Evolutionary conservation across 2,329 filamentous ascomycete species (phyloP), one percentile per base, ranked within the genome.

Genomic region (Alternaria brassicicola): DNA sequence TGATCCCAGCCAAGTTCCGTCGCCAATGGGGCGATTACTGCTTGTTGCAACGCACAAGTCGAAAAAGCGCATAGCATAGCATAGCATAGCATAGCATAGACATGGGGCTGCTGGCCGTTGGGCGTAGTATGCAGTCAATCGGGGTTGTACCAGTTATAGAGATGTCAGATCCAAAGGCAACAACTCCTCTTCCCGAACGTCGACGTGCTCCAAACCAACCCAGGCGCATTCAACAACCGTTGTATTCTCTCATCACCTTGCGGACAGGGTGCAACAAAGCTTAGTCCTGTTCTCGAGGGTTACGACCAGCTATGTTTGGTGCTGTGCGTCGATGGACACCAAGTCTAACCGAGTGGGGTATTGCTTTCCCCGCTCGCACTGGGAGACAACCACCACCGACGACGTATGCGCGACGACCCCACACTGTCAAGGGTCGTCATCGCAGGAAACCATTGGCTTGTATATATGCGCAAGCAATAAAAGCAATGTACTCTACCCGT

Each of bases 1-100:
- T 92, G 36, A 80, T 97, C 13, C 93, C 93, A 0, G 83, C 87
- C 39, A 84, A 83, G 58, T 88, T 87, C 64, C 86, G 84, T 67
- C 86, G 94, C 56, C 88, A 87, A 77, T 98, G 93, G 92, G 95
- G 93, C 17, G 83, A 87, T 52, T 96, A 98, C 77, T 99, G 95
- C 76, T 81, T 99, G 51, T 78, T 98, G 64, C 85, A 85, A 70
- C 85, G 86, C 7, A 43, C 2, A 38, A n/a, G 12, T 38, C 21
- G 17, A 19, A 45, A 39, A 46, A 6, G 28, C 43, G 43, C 28
- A 23, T 46, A 46, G 28, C 21, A 15, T 3, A 23, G 12, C 28
- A 23, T 46, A 46, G 43, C 28, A 23, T 46, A 46, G 43, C 28
- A 23, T 46, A 46, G 28, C 21, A 15, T 3, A 23, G 12, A 33